Conservation (phyloP, 805 yeast species). For the Huiozyma naganishii region DNA sequence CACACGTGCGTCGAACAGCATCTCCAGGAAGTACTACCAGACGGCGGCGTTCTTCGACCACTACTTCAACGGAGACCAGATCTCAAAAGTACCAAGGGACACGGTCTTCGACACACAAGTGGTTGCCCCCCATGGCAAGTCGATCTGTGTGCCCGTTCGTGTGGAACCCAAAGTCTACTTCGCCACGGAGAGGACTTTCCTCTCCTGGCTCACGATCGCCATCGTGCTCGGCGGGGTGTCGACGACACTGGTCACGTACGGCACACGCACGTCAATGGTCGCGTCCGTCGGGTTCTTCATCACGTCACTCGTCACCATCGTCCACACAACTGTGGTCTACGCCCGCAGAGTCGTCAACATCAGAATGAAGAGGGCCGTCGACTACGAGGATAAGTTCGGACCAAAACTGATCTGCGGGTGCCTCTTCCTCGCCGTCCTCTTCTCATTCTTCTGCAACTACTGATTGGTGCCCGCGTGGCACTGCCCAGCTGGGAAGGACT, state of each 20-base stretch:
- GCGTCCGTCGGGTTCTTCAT: slow-evolving; percentile 82
- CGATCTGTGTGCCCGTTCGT: slow-evolving; percentile 85
- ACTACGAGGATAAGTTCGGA: slow-evolving; percentile 81
- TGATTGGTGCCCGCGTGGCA: neutral
- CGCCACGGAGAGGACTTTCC: slow-evolving; percentile 91
- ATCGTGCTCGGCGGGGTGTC: slow-evolving; percentile 84
- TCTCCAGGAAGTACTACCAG: slow-evolving; percentile 15
- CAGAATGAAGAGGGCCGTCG: slow-evolving; percentile 69
- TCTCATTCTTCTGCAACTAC: slow-evolving; percentile 40
- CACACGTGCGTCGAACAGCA: slow-evolving; percentile 12
- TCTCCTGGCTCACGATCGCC: slow-evolving; percentile 89
- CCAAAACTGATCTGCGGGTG: slow-evolving; percentile 74
- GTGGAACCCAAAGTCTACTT: slow-evolving; percentile 98
- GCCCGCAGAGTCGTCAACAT: slow-evolving; percentile 75
- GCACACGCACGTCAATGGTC: slow-evolving; percentile 60
- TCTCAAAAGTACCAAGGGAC: slow-evolving; percentile 50
- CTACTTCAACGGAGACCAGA: slow-evolving; percentile 41
- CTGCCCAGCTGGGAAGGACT: too few relatives aligned
- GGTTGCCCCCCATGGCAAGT: slow-evolving; percentile 78
- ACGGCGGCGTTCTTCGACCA: slow-evolving; percentile 26
- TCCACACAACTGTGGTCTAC: slow-evolving; percentile 64
- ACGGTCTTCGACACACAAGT: slow-evolving; percentile 50
- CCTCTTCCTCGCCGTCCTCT: slow-evolving; percentile 56
- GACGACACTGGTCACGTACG: slow-evolving; percentile 74
- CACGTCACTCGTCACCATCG: slow-evolving; percentile 62